Percentiles rank a stretch among this genome's conserved stretches.
phyloP scores from a whole-genome alignment of 2,329 filamentous ascomycete genomes.

The Pestalotiopsis sp. region DNA sequence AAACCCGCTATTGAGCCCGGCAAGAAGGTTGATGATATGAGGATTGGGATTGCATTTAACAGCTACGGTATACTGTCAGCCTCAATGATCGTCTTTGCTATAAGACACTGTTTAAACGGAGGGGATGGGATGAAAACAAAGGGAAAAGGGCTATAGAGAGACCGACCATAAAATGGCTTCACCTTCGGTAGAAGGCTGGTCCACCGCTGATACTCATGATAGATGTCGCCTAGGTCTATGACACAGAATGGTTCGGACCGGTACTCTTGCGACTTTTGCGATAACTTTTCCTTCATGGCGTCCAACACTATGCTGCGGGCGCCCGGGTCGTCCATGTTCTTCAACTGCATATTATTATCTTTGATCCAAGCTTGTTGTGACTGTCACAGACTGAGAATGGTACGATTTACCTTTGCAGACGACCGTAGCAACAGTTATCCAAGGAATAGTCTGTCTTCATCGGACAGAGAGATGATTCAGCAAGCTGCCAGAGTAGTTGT shows the following conservation, averaged over 20 bases:
- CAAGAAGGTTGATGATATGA: constrained; percentile 2
- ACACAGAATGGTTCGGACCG: constrained; percentile 2
- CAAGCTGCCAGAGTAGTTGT: neutral
- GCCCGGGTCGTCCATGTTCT: neutral
- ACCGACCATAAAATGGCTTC: constrained; percentile 1
- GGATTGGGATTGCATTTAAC: constrained; percentile 4
- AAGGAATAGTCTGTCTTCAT: neutral
- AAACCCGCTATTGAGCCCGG: neutral
- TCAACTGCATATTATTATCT: neutral
- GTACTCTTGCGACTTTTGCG: constrained; percentile 1
- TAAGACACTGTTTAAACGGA: neutral
- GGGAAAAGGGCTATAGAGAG: neutral
- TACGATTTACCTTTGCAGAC: neutral
- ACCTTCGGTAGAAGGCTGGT: neutral
- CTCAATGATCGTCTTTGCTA: neutral
- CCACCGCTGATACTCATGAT: constrained; percentile 4
- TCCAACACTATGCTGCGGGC: neutral
- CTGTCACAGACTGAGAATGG: neutral
- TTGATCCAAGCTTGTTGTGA: neutral
- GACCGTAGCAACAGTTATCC: neutral
- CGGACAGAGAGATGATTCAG: neutral
- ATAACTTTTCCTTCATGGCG: neutral
- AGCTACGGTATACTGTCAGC: neutral
- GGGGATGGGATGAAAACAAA: neutral
- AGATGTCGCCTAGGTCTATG: neutral